Percentiles rank a stretch among this genome's conserved stretches.
These are phyloP conservation scores for Beauveria varroae DNA, from an alignment of 2,329 filamentous ascomycete genomes.

Conservation along the genomic window DNA sequence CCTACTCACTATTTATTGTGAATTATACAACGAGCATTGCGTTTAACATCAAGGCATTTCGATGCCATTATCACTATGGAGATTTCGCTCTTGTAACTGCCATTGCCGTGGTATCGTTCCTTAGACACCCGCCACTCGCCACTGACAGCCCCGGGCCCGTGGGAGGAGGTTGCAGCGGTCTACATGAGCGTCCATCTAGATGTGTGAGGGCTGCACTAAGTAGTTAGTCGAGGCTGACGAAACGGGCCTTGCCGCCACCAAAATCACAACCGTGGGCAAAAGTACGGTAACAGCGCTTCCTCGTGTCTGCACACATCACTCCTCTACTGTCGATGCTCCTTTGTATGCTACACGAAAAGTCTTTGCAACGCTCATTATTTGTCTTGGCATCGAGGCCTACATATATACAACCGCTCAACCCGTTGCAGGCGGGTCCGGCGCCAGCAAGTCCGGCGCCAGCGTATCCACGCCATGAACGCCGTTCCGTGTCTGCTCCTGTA, in stretches of 20 bases:
- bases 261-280: not conserved
- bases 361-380: not conserved
- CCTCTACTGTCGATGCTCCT: not conserved
- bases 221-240: not conserved
- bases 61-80: no score
- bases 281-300: not conserved
- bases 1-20: no score
- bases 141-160: no score
- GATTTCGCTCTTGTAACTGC: no score
- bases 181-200: no score
- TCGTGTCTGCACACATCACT: not conserved
- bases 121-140: no score
- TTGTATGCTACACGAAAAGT: not conserved
- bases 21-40: no score
- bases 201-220: no score
- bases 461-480: not conserved
- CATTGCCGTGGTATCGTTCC: no score
- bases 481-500: slow-evolving; percentile 22
- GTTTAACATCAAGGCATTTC: no score
- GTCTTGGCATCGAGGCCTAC: not conserved
- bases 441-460: not conserved
- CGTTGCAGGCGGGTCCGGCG: not conserved
- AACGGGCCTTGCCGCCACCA: not conserved
- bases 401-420: not conserved
- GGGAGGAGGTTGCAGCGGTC: no score